Conservation (phyloP, 768 basidiomycete species). For the Hericium erinaceus region DNA sequence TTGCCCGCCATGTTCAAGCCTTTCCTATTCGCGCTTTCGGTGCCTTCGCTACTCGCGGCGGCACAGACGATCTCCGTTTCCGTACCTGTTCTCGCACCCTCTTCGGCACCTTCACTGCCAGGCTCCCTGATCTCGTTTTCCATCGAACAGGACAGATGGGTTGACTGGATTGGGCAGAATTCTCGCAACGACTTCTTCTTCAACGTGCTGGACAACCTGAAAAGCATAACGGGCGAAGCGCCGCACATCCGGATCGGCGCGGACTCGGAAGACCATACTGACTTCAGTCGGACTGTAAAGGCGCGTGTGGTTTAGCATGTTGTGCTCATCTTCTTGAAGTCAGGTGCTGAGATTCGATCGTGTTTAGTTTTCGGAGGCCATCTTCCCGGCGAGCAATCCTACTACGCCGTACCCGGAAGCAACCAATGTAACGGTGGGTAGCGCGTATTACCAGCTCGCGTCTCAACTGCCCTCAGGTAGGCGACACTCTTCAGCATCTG, state of each 20-base stretch:
- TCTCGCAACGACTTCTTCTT: conserved; percentile 49
- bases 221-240: conserved; percentile 37
- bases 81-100: conserved; percentile 3
- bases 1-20: not conserved
- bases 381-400: conserved; percentile 39
- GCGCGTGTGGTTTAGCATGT: conserved; percentile 20
- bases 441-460: conserved; percentile 44
- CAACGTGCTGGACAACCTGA: conserved; percentile 51
- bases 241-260: conserved; percentile 52
- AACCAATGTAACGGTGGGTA: conserved; percentile 46
- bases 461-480: conserved; percentile 42
- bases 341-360: not conserved
- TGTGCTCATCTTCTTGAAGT: not conserved
- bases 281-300: conserved; percentile 39
- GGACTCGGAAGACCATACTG: conserved; percentile 47
- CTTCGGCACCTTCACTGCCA: not conserved
- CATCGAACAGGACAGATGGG: conserved; percentile 64
- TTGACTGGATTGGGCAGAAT: conserved; percentile 50
- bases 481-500: not conserved
- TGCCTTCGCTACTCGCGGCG: not conserved
- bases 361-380: conserved; percentile 33
- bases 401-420: conserved; percentile 62
- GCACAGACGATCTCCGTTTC: conserved; percentile 4
- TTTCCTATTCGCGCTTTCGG: not conserved
- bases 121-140: conserved; percentile 45